These are phyloP conservation scores for Auricularia sp. DNA, from an alignment of 768 basidiomycete genomes.

Conservation along the genomic window DNA sequence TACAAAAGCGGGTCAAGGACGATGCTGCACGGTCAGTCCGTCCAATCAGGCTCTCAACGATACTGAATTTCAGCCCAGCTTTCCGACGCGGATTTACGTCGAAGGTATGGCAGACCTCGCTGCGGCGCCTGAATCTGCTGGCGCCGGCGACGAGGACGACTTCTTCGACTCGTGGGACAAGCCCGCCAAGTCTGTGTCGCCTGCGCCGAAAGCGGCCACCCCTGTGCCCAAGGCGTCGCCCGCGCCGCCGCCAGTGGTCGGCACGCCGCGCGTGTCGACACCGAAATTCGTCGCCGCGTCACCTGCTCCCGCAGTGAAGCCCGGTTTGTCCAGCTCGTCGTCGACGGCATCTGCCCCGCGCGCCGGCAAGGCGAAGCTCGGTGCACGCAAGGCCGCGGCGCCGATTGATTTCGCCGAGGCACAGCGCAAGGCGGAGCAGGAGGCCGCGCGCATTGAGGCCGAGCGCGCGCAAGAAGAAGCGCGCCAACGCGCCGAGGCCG, in stretches of 20 bases:
- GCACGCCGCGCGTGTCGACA: constrained; percentile 35
- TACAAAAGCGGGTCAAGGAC: constrained; percentile 67
- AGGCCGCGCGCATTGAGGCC: constrained; percentile 78
- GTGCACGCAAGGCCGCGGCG: constrained; percentile 74
- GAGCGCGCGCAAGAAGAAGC: constrained; percentile 29
- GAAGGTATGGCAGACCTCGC: constrained; percentile 59
- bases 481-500: constrained; percentile 23
- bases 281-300: constrained; percentile 12
- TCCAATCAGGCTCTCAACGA: neutral
- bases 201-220: constrained; percentile 29
- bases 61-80: constrained; percentile 32
- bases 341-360: constrained; percentile 21
- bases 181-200: constrained; percentile 45
- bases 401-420: constrained; percentile 92
- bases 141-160: constrained; percentile 62
- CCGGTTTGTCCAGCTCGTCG: constrained; percentile 28
- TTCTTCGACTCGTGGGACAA: constrained; percentile 98
- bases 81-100: constrained; percentile 64
- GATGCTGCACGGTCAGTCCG: constrained; percentile 53
- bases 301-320: constrained; percentile 11
- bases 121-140: constrained; percentile 20
- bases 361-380: constrained; percentile 53
- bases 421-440: constrained; percentile 79
- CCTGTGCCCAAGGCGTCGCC: constrained; percentile 27
- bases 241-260: constrained; percentile 47